Evolutionary conservation across 2,329 filamentous ascomycete species (phyloP), one percentile per base, ranked within the genome.

Genomic region (Lomentospora prolificans): DNA sequence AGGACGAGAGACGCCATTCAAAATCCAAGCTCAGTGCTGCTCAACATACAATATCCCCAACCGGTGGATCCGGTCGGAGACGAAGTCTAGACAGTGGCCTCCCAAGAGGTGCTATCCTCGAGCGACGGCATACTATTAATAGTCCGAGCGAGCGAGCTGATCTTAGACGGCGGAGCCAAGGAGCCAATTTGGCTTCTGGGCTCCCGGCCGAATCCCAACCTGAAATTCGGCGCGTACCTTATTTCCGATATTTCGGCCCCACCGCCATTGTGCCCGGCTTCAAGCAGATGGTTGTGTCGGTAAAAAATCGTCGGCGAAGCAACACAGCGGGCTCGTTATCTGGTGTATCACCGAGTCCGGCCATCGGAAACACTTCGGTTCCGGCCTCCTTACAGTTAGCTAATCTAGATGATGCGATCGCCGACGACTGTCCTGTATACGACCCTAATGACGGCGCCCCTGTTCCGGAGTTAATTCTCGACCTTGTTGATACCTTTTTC

Each of bases 241-340:
- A 94, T 67, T 95, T 95, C 64, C 79, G 90, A 58, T 95, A 94
- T 69, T 94, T 95, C 66, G 90, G 90, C 0, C 89, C 89, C 0
- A 95, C 90, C 1, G 90, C 90, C 59, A 95, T 95, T 64, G 89
- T 94, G 54, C 90, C 90, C 1, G 90, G 90, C 22, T 95, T 90
- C 72, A 95, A 95, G 69, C 89, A 95, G 68, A 95, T 95, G 89
- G 88, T 95, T 25, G 85, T 87, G 57, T 85, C 86, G 55, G 82
- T 91, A 28, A 79, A 85, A 57, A 84, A 86, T 58, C 75, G 82
- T 58, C 78, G 83, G 24, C 77, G 78, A 24, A 84, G 83, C 54
- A 31, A 41, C 22, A 78, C 75, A 7, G 75, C 71, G 5, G 77
- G 75, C 53, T 85, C 81, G 17, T 78, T 81, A 50, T 80, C 82